These are phyloP conservation scores for Pseudomonodictys pantanalensis DNA, from an alignment of 495 filamentous ascomycete species.

Conservation along the genomic window DNA sequence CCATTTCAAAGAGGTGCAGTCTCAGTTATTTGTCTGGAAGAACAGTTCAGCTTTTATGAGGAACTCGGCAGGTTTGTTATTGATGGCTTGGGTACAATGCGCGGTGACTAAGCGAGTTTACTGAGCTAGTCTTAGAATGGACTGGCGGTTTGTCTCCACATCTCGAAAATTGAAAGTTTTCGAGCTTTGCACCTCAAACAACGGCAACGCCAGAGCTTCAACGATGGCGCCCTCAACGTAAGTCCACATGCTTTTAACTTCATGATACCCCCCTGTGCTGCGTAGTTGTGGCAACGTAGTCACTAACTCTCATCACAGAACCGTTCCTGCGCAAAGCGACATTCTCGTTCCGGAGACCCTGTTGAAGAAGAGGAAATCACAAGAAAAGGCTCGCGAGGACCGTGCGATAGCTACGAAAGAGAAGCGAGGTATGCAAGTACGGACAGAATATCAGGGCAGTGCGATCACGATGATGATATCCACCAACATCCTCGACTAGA, in stretches of 20 bases:
- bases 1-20: too few species aligned
- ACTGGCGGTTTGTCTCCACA: background rate
- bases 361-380: constrained; percentile 96
- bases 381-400: constrained; percentile 95
- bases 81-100: too few species aligned
- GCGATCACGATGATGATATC: constrained; percentile 63
- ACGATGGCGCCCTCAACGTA: background rate
- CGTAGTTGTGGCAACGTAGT: background rate
- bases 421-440: constrained; percentile 73
- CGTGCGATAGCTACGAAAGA: constrained; percentile 72
- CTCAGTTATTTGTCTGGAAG: too few species aligned
- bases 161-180: background rate
- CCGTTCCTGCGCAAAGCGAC: constrained; percentile 27
- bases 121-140: background rate
- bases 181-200: background rate
- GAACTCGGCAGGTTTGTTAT: too few species aligned
- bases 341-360: constrained; percentile 33
- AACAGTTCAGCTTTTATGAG: too few species aligned
- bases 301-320: constrained; percentile 6
- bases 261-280: background rate
- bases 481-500: constrained; percentile 83
- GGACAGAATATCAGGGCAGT: constrained; percentile 31
- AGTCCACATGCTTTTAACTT: background rate
- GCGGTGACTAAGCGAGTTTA: too few species aligned
- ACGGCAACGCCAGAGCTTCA: background rate